Base-by-base conservation (phyloP, 371 early-diverging fungal genomes). In the Synchytrium microbalum region DNA sequence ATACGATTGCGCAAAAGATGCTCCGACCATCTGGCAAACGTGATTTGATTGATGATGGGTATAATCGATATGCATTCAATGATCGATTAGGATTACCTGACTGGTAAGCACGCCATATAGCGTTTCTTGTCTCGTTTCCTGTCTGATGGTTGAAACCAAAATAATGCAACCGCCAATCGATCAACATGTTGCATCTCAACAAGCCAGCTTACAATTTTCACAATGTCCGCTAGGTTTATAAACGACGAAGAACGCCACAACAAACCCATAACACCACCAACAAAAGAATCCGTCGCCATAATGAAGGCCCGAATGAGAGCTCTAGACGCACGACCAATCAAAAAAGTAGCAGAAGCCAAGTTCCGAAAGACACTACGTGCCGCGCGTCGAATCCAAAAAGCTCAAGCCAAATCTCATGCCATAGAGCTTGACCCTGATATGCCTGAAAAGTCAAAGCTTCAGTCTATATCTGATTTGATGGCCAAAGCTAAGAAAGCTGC, bases 301-400 rank as follows among this genome's bases (percentile, higher is more conserved):
- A 80, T 96, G 59, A 76, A 82, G 66, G 88, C 90, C 33, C 85
- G 87, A 62, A 79, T 91, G 67, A 83, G 83, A 72, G 93, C 90
- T 3, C 73, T 98, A 64, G 88, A 96, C 75, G 95, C 94, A 13
- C 90, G 95, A 38, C 96, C 97, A 24, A 96, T 96, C 76, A 96
- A 96, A 76, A 98, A 96, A 86, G 88, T 96, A 32, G 92, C 91
- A n/a, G 98, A 98, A 79, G 97, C 98, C 58, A 96, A 95, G 82
- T 93, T 92, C 38, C 84, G 98, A 64, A 95, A 96, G 83, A 92
- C 93, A 87, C 76, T 88, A 72, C 84, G 79, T 25, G 68, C 69
- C 26, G 58, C 60, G 55, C 69, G 67, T 69, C 84, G 86, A 58
- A 56, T 94, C 54, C 84, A 85, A 55, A 89, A 89, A 72, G 79